phyloP scores from a whole-genome alignment of 192 early-diverging fungal genomes.

The Mortierella alpina region DNA sequence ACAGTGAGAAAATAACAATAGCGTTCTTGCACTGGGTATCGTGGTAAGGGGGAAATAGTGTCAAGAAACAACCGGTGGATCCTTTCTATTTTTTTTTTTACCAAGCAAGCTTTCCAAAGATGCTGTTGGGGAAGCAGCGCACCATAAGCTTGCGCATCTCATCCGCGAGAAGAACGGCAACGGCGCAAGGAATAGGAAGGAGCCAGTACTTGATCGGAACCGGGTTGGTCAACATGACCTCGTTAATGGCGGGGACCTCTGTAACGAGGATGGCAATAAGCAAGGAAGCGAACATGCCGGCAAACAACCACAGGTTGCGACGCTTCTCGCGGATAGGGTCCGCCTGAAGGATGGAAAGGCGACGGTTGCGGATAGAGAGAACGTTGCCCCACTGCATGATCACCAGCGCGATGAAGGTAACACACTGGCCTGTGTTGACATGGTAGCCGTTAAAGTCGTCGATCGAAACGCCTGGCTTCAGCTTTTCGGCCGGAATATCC shows the following conservation, averaged over 20 bases:
- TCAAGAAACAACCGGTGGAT: background rate
- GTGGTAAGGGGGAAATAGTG: background rate
- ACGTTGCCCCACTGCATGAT: constrained; percentile 76
- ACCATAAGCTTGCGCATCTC: constrained; percentile 72
- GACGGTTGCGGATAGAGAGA: constrained; percentile 68
- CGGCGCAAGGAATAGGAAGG: constrained; percentile 70
- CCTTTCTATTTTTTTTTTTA: constrained; percentile 10
- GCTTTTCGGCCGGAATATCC: constrained; percentile 30
- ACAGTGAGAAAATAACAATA: background rate
- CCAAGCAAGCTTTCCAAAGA: constrained; percentile 40
- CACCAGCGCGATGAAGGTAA: constrained; percentile 73
- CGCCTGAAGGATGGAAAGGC: constrained; percentile 68
- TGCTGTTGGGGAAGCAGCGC: constrained; percentile 30
- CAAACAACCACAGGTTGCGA: constrained; percentile 68
- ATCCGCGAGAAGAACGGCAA: constrained; percentile 71
- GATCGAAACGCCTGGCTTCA: constrained; percentile 14
- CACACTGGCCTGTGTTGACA: constrained; percentile 64
- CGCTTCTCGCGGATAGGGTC: constrained; percentile 70
- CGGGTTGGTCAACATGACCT: constrained; percentile 62
- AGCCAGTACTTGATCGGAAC: constrained; percentile 77
- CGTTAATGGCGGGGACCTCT: constrained; percentile 64
- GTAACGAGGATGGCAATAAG: constrained; percentile 60
- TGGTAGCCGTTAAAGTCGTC: constrained; percentile 43
- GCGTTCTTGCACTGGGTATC: constrained; percentile 1
- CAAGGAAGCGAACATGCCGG: constrained; percentile 61